Conservation (phyloP, 257 asterid species). For the Solanum paucissectum region DNA sequence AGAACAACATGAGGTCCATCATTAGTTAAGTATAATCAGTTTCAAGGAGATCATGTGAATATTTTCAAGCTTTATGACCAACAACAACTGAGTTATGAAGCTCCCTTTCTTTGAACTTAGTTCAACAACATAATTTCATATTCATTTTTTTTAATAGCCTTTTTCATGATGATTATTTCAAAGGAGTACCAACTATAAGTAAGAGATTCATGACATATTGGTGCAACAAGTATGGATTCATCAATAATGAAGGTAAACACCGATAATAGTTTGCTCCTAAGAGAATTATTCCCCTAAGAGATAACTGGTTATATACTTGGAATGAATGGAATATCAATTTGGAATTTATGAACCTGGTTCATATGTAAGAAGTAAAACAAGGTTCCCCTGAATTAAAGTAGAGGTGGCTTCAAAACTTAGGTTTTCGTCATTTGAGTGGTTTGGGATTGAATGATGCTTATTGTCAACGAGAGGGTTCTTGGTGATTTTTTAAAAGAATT, state of each 20-base stretch:
- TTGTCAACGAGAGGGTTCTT: background rate
- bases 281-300: background rate
- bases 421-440: background rate
- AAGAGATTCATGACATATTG: background rate
- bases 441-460: background rate
- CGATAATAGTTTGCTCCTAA: background rate
- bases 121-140: too few species aligned
- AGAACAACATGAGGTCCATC: background rate
- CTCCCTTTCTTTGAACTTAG: background rate
- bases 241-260: background rate
- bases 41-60: background rate
- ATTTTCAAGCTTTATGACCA: background rate
- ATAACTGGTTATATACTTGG: background rate
- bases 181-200: background rate
- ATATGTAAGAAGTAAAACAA: background rate
- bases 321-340: too few species aligned
- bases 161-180: background rate
- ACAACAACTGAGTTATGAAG: background rate
- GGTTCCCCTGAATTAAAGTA: background rate
- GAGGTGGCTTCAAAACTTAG: background rate
- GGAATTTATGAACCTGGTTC: background rate
- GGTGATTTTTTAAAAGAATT: background rate
- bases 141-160: too few species aligned
- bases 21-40: too few species aligned
- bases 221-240: background rate